Conservation (phyloP, 306 rosid genomes). For the Senna siamea region DNA sequence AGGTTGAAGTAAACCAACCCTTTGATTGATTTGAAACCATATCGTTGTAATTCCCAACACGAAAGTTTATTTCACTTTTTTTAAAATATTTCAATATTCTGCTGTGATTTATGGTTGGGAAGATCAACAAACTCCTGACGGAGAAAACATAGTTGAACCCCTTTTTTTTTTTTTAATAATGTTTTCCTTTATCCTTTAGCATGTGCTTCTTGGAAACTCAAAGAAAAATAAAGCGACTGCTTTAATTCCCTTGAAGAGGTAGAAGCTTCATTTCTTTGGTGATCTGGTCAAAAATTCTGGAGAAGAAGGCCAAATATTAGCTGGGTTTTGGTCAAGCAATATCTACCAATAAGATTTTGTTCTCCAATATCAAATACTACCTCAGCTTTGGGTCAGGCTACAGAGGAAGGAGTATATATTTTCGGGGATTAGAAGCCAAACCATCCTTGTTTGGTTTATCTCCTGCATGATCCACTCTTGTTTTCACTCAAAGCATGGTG, state of each 20-base stretch:
- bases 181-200: conserved; percentile 29
- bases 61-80: conserved; percentile 45
- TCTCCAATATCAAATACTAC: conserved; percentile 13
- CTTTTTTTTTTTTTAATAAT: neutral
- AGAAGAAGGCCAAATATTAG: conserved; percentile 31
- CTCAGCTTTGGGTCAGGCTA: no score
- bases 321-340: conserved; percentile 44
- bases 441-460: neutral
- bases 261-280: conserved; percentile 38
- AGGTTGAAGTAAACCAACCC: conserved; percentile 33
- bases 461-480: conserved; percentile 12
- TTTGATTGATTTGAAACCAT: conserved; percentile 25
- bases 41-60: conserved; percentile 50
- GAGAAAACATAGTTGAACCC: conserved; percentile 60
- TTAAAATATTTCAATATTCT: neutral
- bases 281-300: conserved; percentile 25
- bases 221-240: neutral
- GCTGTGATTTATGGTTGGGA: conserved; percentile 53
- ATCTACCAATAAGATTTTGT: conserved; percentile 53
- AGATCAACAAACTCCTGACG: conserved; percentile 74
- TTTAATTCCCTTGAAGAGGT: conserved; percentile 26
- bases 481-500: conserved; percentile 44
- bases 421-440: neutral
- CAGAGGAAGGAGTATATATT: no score
- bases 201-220: conserved; percentile 37